phyloP scores from a whole-genome alignment of 139 green algal species.

The Diplosphaera chodatii region DNA sequence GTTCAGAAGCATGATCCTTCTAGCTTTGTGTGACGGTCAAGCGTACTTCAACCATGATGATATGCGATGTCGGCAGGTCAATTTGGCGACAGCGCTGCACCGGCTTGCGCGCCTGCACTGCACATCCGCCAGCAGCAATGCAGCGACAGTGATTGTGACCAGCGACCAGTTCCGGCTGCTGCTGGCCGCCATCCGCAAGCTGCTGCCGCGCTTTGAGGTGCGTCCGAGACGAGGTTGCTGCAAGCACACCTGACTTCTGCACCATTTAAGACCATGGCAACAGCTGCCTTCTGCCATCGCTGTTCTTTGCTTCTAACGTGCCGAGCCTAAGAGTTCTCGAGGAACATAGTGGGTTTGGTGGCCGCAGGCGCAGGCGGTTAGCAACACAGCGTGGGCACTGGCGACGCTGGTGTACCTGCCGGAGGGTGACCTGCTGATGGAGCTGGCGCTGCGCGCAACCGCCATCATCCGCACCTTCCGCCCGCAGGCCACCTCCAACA shows the following conservation, averaged over 20 bases:
- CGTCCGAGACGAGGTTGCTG: no score
- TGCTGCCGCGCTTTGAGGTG: constrained; percentile 35
- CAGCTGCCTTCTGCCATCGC: no score
- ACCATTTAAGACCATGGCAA: no score
- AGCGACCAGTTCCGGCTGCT: constrained; percentile 24
- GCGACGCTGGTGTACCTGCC: constrained; percentile 24
- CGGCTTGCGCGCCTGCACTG: constrained; percentile 33
- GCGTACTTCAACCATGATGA: no score
- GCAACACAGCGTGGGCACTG: constrained; percentile 15
- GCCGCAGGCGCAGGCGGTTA: not conserved
- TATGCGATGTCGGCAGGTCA: constrained; percentile 13
- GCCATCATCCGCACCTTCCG: constrained; percentile 21
- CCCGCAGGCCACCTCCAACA: constrained; percentile 4
- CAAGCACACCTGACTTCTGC: no score
- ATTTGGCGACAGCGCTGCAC: constrained; percentile 37
- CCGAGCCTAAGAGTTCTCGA: no score
- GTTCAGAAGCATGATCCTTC: no score
- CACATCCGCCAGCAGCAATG: not conserved
- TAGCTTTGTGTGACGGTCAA: no score
- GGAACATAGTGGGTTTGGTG: no score
- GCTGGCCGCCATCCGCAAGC: constrained; percentile 13
- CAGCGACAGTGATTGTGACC: constrained; percentile 10
- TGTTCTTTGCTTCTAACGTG: no score
- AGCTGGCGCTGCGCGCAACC: constrained; percentile 22
- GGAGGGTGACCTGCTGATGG: constrained; percentile 21